These are phyloP conservation scores for Nematocida minor DNA, from an alignment of 371 early-diverging fungal species.

Conservation along the genomic window DNA sequence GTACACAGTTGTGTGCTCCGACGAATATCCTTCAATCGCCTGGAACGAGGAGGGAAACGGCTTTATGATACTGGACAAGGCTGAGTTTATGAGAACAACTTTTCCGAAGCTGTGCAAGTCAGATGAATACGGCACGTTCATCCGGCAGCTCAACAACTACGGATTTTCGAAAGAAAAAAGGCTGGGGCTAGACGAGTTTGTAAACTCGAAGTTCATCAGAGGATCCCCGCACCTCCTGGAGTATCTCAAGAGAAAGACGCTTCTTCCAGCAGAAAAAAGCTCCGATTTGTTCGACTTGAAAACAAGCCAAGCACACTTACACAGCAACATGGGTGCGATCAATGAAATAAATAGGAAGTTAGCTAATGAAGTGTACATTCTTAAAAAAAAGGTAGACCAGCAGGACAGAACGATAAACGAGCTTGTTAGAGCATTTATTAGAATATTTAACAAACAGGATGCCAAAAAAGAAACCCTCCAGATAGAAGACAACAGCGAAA, in stretches of 20 bases:
- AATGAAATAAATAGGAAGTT: conserved; percentile 54
- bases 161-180: conserved; percentile 64
- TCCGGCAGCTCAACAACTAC: conserved; percentile 63
- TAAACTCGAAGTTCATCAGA: conserved; percentile 55
- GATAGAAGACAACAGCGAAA: conserved; percentile 10
- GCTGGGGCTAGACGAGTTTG: conserved; percentile 53
- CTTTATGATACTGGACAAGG: conserved; percentile 60
- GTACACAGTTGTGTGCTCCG: conserved; percentile 54
- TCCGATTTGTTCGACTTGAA: conserved; percentile 23
- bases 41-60: conserved; percentile 61
- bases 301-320: conserved; percentile 27
- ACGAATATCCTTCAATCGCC: conserved; percentile 46
- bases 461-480: conserved; percentile 14
- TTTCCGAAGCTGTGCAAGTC: conserved; percentile 61
- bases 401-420: conserved; percentile 63
- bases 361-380: conserved; percentile 48
- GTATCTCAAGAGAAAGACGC: conserved; percentile 36
- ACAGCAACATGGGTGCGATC: conserved; percentile 51
- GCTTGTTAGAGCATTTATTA: conserved; percentile 59
- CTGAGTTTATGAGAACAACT: conserved; percentile 56
- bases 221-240: conserved; percentile 46
- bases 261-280: not conserved
- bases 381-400: conserved; percentile 60
- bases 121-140: conserved; percentile 64
- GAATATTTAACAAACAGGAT: conserved; percentile 55